Percentiles rank a stretch among this genome's conserved stretches.
phyloP scores from a whole-genome alignment of 495 filamentous ascomycete genomes.

The Talaromyces trachyspermus region DNA sequence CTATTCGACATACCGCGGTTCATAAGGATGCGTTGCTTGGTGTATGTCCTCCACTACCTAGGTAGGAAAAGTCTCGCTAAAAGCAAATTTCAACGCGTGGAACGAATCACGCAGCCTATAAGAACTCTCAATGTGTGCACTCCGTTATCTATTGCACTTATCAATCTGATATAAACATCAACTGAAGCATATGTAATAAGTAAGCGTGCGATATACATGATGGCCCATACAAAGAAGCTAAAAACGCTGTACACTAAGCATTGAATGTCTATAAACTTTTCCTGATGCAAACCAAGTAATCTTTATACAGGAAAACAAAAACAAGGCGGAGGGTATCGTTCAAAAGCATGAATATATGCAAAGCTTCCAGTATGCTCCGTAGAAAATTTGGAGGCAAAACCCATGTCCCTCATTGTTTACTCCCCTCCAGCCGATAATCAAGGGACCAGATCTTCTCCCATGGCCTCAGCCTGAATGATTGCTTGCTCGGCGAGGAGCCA shows the following conservation, averaged over 20 bases:
- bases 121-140: too few relatives aligned
- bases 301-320: constrained; percentile 8
- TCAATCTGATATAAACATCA: too few relatives aligned
- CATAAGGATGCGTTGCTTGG: constrained; percentile 20
- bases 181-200: neutral
- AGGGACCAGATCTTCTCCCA: constrained; percentile 48
- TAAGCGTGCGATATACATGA: neutral
- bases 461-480: constrained; percentile 28
- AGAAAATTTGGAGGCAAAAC: neutral
- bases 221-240: neutral
- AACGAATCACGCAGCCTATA: too few relatives aligned
- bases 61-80: too few relatives aligned
- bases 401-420: constrained; percentile 3
- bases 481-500: constrained; percentile 13
- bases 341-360: too few relatives aligned
- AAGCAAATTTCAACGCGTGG: too few relatives aligned
- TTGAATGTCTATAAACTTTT: neutral
- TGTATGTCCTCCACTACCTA: too few relatives aligned
- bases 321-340: constrained; percentile 9
- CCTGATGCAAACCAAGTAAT: neutral
- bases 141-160: too few relatives aligned
- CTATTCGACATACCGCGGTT: constrained; percentile 89
- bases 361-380: neutral
- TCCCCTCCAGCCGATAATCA: constrained; percentile 39
- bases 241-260: neutral